Evolutionary conservation across 2,329 filamentous ascomycete species (phyloP).

Genomic region (Colletotrichum neosansevieriae): DNA sequence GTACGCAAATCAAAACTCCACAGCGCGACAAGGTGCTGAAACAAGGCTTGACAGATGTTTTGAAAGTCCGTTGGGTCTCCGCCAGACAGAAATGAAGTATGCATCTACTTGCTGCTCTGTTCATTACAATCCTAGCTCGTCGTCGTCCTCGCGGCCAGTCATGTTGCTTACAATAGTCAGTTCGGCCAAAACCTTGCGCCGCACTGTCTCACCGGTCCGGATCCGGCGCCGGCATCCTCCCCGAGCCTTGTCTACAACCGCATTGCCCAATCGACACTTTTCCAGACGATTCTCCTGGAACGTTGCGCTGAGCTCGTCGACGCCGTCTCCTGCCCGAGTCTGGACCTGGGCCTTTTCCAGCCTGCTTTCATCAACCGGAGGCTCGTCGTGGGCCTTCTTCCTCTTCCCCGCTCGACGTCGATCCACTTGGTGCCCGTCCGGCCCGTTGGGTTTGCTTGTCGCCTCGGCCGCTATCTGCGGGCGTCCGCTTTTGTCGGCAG

Average conservation of each 20-base stretch:
- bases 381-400: background rate
- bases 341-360: background rate
- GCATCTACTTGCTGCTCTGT: constrained; percentile 23
- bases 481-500: background rate
- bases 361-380: background rate
- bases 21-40: constrained; percentile 34
- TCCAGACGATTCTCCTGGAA: constrained; percentile 19
- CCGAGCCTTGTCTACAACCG: background rate
- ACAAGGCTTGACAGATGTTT: constrained; percentile 2
- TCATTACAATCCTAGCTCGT: constrained; percentile 34
- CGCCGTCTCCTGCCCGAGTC: background rate
- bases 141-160: constrained; percentile 27
- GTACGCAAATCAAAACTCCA: constrained; percentile 10
- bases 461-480: background rate
- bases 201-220: constrained; percentile 18
- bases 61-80: background rate
- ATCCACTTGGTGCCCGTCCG: background rate
- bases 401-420: constrained; percentile 12
- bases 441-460: background rate
- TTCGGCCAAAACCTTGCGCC: constrained; percentile 16
- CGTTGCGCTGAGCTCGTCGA: constrained; percentile 22
- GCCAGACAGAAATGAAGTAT: constrained; percentile 1
- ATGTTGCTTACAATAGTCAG: constrained; percentile 2
- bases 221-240: constrained; percentile 10
- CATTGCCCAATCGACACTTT: constrained; percentile 10